A percentile compares a stretch with the other conserved stretches of the same genome.
Evolutionary conservation across 2,329 filamentous ascomycete genomes (phyloP).

Genomic region (Aspergillus fructus): DNA sequence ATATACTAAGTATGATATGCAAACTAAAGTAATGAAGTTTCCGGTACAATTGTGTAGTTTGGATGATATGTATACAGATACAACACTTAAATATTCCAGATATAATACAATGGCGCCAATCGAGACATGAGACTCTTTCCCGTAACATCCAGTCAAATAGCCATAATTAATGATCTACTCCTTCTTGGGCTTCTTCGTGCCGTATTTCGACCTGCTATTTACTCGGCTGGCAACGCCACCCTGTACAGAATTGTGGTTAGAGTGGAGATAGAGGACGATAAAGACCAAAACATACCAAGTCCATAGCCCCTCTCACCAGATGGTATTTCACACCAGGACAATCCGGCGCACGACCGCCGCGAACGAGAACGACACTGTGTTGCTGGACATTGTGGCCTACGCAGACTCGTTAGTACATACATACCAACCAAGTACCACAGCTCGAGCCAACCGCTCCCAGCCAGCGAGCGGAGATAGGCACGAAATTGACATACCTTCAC

Average conservation of each 20-base stretch:
- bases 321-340: slow-evolving; percentile 98
- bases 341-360: slow-evolving; percentile 90
- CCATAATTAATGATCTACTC: slow-evolving; percentile 40
- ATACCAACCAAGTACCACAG: not conserved
- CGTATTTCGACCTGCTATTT: slow-evolving; percentile 90
- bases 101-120: slow-evolving; percentile 11
- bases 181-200: slow-evolving; percentile 97
- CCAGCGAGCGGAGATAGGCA: not conserved
- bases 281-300: slow-evolving; percentile 68
- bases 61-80: slow-evolving; percentile 8
- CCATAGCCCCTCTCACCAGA: slow-evolving; percentile 83
- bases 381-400: slow-evolving; percentile 94
- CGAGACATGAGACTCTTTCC: not conserved
- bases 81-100: not conserved
- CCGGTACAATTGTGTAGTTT: not conserved
- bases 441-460: not conserved
- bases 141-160: not conserved
- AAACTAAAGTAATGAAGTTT: not conserved
- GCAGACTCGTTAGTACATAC: slow-evolving; percentile 5
- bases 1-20: slow-evolving; percentile 3
- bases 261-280: not conserved
- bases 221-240: slow-evolving; percentile 84
- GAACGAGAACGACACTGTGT: slow-evolving; percentile 95
- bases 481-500: slow-evolving; percentile 63
- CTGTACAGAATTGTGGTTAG: slow-evolving; percentile 50